Conservation (phyloP, 2,329 filamentous ascomycete genomes). For the Exophiala xenobiotica region DNA sequence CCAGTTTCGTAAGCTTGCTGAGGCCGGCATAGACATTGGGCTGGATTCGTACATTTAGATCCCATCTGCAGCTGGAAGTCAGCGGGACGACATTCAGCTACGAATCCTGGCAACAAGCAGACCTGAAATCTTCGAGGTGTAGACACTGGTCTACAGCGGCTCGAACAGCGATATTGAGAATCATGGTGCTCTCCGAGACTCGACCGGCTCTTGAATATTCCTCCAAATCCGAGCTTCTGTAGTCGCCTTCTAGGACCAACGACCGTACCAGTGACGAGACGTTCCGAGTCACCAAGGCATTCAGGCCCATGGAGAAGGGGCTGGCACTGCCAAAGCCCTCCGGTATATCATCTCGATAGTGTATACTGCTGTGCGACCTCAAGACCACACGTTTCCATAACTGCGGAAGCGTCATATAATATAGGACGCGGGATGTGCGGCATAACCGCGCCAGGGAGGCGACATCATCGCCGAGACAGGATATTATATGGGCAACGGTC, state of each 20-base stretch:
- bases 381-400: slow-evolving; percentile 59
- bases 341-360: slow-evolving; percentile 56
- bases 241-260: slow-evolving; percentile 56
- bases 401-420: slow-evolving; percentile 64
- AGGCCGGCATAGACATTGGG: slow-evolving; percentile 60
- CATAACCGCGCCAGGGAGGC: slow-evolving; percentile 60
- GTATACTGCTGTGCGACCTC: slow-evolving; percentile 58
- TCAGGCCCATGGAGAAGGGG: slow-evolving; percentile 63
- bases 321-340: slow-evolving; percentile 63
- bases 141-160: slow-evolving; percentile 60
- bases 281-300: slow-evolving; percentile 59
- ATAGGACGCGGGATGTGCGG: slow-evolving; percentile 60
- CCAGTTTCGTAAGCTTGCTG: slow-evolving; percentile 49
- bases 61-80: slow-evolving; percentile 48
- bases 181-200: slow-evolving; percentile 64
- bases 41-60: slow-evolving; percentile 60
- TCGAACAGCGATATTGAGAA: slow-evolving; percentile 60
- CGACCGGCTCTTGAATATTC: slow-evolving; percentile 58
- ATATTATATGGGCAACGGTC: slow-evolving; percentile 57
- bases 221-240: slow-evolving; percentile 54
- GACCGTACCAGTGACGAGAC: slow-evolving; percentile 54
- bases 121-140: slow-evolving; percentile 52
- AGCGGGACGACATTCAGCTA: slow-evolving; percentile 4
- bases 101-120: slow-evolving; percentile 24
- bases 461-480: slow-evolving; percentile 57